phyloP scores from a whole-genome alignment of 768 basidiomycete species.

The Podaxis sp. region DNA sequence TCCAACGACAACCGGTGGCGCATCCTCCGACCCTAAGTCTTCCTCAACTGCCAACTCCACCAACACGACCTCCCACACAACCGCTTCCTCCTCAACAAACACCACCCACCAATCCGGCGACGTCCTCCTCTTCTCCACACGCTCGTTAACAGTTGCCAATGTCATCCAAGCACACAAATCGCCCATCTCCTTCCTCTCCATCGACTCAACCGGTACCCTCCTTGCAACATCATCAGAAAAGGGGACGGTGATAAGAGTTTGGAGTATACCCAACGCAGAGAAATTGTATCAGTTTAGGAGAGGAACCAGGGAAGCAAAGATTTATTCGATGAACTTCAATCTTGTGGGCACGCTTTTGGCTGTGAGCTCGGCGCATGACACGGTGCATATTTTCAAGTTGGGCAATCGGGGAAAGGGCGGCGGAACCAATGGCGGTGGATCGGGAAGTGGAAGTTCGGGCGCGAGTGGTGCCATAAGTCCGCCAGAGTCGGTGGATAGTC shows the following conservation, averaged over 20 bases:
- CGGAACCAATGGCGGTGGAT: conserved; percentile 4
- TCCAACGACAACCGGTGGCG: conserved; percentile 6
- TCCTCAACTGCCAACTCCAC: neutral
- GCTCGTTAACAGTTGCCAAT: conserved; percentile 88
- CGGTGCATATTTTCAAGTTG: conserved; percentile 95
- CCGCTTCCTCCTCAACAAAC: conserved; percentile 29
- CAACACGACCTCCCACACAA: conserved; percentile 2
- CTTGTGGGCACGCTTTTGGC: conserved; percentile 78
- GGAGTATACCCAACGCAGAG: conserved; percentile 87
- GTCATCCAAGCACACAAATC: conserved; percentile 97
- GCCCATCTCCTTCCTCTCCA: conserved; percentile 82
- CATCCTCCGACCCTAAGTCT: neutral
- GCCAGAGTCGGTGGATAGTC: conserved; percentile 63
- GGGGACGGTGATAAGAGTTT: conserved; percentile 96
- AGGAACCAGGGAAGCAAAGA: conserved; percentile 83
- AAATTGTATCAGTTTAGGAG: conserved; percentile 94
- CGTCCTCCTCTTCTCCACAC: conserved; percentile 93
- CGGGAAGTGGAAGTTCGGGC: conserved; percentile 20
- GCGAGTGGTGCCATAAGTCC: conserved; percentile 49
- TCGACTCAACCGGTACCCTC: conserved; percentile 85
- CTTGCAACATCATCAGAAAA: conserved; percentile 94
- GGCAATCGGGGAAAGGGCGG: conserved; percentile 29
- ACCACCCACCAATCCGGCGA: conserved; percentile 65
- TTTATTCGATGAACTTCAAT: conserved; percentile 85
- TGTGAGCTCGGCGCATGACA: conserved; percentile 90